Percentiles rank a stretch among this genome's conserved stretches.
These are phyloP conservation scores for Sequoia sempervirens DNA, from an alignment of 75 land plant species.

Conservation along the genomic window DNA sequence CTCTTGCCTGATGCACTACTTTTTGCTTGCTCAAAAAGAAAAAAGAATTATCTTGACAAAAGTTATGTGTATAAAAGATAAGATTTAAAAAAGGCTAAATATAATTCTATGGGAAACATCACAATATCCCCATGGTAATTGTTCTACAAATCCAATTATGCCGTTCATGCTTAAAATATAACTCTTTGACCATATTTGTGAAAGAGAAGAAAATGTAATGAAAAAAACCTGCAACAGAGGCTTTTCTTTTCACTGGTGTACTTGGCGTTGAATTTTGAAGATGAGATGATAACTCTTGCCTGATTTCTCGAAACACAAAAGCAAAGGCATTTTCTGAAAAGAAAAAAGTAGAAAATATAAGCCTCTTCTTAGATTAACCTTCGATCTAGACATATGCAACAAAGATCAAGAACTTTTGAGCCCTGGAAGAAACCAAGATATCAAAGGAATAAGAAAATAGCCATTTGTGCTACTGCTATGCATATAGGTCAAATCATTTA, in stretches of 20 bases:
- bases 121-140: too few relatives aligned
- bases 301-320: constrained; percentile 83
- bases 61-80: too few relatives aligned
- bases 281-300: neutral
- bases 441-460: neutral
- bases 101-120: too few relatives aligned
- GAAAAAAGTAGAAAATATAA: neutral
- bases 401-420: neutral
- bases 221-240: constrained; percentile 23
- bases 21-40: too few relatives aligned
- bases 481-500: neutral
- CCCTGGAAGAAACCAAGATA: neutral
- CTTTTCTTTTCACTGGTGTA: constrained; percentile 51
- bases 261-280: constrained; percentile 16
- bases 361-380: neutral
- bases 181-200: neutral
- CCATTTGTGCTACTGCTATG: neutral
- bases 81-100: too few relatives aligned
- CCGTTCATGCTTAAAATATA: neutral
- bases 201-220: neutral
- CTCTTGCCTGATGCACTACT: too few relatives aligned
- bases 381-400: neutral
- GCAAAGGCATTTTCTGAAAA: constrained; percentile 73
- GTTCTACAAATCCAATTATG: too few relatives aligned
- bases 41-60: too few relatives aligned